phyloP scores from a whole-genome alignment of 352 stramenopile species.

The Phytophthora citrophthora region DNA sequence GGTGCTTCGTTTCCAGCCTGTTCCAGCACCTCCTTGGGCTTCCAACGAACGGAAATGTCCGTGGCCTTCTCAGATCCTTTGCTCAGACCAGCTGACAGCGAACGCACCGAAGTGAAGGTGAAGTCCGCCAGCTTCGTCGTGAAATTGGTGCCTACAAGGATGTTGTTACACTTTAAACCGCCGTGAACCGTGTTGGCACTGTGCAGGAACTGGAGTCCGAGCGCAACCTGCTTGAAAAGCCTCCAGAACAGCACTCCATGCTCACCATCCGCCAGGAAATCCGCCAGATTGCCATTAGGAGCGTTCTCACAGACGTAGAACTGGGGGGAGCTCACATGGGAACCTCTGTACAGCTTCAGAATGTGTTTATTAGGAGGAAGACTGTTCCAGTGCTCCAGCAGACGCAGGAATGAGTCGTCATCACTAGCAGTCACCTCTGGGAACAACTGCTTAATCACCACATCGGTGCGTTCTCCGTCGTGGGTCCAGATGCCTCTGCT shows the following conservation, averaged over 20 bases:
- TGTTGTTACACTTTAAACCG: slow-evolving; percentile 85
- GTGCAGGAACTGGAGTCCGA: slow-evolving; percentile 66
- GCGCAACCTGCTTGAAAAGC: slow-evolving; percentile 22
- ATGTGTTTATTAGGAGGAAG: slow-evolving; percentile 37
- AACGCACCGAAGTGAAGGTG: slow-evolving; percentile 26
- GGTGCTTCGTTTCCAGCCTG: slow-evolving; percentile 3
- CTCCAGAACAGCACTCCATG: slow-evolving; percentile 20
- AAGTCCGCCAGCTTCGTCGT: slow-evolving; percentile 42
- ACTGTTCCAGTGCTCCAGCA: slow-evolving; percentile 41
- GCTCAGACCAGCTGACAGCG: slow-evolving; percentile 19
- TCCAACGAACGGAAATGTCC: slow-evolving; percentile 26
- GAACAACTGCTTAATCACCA: slow-evolving; percentile 18
- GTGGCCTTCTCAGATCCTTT: background rate
- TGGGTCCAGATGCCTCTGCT: slow-evolving; percentile 14
- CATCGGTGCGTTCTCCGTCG: slow-evolving; percentile 26
- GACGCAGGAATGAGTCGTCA: slow-evolving; percentile 32
- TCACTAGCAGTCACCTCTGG: background rate
- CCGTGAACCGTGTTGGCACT: slow-evolving; percentile 52
- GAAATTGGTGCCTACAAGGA: slow-evolving; percentile 49
- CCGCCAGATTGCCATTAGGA: slow-evolving; percentile 29
- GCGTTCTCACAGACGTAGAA: slow-evolving; percentile 41
- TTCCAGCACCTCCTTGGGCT: slow-evolving; percentile 33
- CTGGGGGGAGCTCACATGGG: slow-evolving; percentile 31
- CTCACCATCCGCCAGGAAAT: slow-evolving; percentile 18
- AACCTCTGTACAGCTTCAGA: slow-evolving; percentile 44